A percentile compares a stretch with the other conserved stretches of the same genome.
phyloP scores from a whole-genome alignment of 2,329 filamentous ascomycete genomes.

The Cladosporium sphaerospermum region DNA sequence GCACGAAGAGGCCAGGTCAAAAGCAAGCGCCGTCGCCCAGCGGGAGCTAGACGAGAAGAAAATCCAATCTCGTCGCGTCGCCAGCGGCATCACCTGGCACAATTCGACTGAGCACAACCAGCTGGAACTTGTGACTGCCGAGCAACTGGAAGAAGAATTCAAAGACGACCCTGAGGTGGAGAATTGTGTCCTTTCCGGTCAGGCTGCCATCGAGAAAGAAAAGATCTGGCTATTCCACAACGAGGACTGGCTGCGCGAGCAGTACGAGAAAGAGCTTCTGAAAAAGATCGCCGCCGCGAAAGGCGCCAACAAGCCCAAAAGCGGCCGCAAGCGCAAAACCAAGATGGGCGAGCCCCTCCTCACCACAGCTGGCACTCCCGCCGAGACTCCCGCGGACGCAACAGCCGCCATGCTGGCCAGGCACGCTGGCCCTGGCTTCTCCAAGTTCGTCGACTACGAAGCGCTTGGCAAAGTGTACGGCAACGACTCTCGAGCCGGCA shows the following conservation, averaged over 20 bases:
- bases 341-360: slow-evolving; percentile 38
- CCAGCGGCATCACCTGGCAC: slow-evolving; percentile 42
- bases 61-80: slow-evolving; percentile 44
- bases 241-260: slow-evolving; percentile 81
- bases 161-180: slow-evolving; percentile 81
- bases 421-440: slow-evolving; percentile 35
- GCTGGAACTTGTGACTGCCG: slow-evolving; percentile 20
- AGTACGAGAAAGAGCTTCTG: slow-evolving; percentile 76
- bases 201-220: slow-evolving; percentile 77
- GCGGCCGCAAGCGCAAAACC: slow-evolving; percentile 37
- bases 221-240: slow-evolving; percentile 92
- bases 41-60: slow-evolving; percentile 36
- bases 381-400: slow-evolving; percentile 40
- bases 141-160: slow-evolving; percentile 59
- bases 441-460: slow-evolving; percentile 43
- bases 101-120: slow-evolving; percentile 16
- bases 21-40: slow-evolving; percentile 24
- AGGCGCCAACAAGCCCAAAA: slow-evolving; percentile 34
- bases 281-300: slow-evolving; percentile 57
- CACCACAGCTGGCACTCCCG: slow-evolving; percentile 35
- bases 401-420: slow-evolving; percentile 41
- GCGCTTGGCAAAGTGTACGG: slow-evolving; percentile 37
- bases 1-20: slow-evolving; percentile 25
- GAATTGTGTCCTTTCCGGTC: slow-evolving; percentile 67
- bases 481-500: slow-evolving; percentile 13